Conservation (phyloP, 2,329 filamentous ascomycete species). For the Pseudogymnoascus sp. region DNA sequence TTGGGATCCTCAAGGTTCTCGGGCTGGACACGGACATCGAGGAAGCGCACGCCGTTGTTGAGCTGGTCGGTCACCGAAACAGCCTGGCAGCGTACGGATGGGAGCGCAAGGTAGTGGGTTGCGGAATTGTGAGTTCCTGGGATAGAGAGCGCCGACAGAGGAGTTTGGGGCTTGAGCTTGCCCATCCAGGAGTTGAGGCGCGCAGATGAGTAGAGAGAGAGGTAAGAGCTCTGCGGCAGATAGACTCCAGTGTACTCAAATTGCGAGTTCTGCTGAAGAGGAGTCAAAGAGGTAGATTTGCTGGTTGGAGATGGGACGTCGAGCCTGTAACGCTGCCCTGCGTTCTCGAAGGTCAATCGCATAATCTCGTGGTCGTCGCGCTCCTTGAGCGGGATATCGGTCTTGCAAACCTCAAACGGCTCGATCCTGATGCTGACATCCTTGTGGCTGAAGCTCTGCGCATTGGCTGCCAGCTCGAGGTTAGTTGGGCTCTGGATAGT, state of each 20-base stretch:
- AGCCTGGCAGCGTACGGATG: constrained; percentile 88
- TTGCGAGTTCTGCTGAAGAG: constrained; percentile 44
- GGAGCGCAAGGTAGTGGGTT: constrained; percentile 74
- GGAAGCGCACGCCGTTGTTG: constrained; percentile 83
- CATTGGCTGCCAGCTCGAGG: constrained; percentile 39
- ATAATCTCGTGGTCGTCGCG: constrained; percentile 55
- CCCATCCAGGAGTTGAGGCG: constrained; percentile 74
- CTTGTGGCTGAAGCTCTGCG: constrained; percentile 52
- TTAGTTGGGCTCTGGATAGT: neutral
- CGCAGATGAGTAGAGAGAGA: constrained; percentile 64
- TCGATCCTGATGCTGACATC: constrained; percentile 57
- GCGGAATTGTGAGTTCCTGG: constrained; percentile 95
- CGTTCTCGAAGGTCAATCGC: constrained; percentile 65
- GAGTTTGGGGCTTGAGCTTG: constrained; percentile 61
- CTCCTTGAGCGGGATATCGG: constrained; percentile 54
- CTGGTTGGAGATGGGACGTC: constrained; percentile 59
- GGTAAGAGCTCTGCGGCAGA: constrained; percentile 46
- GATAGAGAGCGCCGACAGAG: constrained; percentile 76
- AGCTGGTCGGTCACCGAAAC: constrained; percentile 72
- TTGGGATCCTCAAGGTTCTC: constrained; percentile 47
- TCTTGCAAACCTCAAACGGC: constrained; percentile 60
- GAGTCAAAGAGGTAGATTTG: constrained; percentile 54
- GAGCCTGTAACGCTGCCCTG: constrained; percentile 60
- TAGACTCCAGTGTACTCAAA: constrained; percentile 60
- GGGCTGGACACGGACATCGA: constrained; percentile 79